These are phyloP conservation scores for Eucalyptus grandis DNA, from an alignment of 345 rosid species.

Conservation along the genomic window DNA sequence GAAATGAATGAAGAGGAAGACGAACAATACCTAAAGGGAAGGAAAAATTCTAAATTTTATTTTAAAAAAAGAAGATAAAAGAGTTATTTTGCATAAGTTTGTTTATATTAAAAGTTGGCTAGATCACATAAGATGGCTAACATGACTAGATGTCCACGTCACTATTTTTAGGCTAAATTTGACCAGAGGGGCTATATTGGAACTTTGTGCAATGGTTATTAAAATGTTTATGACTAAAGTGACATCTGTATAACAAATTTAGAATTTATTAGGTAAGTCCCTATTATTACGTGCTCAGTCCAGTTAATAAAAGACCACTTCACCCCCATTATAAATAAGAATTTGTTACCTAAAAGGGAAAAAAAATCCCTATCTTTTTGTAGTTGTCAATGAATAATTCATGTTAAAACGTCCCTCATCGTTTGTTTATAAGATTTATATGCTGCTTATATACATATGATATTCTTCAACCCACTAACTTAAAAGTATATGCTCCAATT, in stretches of 20 bases:
- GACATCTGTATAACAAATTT: rapidly evolving
- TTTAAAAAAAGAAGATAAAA: background rate
- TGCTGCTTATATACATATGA: background rate
- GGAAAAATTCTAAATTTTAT: background rate
- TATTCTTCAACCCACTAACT: background rate
- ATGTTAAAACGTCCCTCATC: background rate
- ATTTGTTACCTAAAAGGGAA: background rate
- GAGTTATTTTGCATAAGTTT: background rate
- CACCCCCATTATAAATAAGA: background rate
- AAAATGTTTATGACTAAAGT: background rate
- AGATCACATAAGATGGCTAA: background rate
- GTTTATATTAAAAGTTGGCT: rapidly evolving
- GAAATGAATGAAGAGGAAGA: background rate
- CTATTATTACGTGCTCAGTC: background rate
- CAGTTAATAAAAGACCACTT: background rate
- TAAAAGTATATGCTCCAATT: background rate
- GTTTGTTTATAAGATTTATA: background rate
- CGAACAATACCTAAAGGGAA: background rate
- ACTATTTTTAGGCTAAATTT: background rate
- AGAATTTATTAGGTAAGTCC: background rate
- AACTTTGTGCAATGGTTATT: background rate
- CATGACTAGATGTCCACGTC: background rate
- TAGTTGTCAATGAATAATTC: background rate
- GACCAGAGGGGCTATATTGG: rapidly evolving
- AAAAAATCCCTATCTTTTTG: background rate